A percentile compares a stretch with the other conserved stretches of the same genome.
phyloP scores from a whole-genome alignment of 176 grass and related monocot species.

The Rhynchospora tenuis region DNA sequence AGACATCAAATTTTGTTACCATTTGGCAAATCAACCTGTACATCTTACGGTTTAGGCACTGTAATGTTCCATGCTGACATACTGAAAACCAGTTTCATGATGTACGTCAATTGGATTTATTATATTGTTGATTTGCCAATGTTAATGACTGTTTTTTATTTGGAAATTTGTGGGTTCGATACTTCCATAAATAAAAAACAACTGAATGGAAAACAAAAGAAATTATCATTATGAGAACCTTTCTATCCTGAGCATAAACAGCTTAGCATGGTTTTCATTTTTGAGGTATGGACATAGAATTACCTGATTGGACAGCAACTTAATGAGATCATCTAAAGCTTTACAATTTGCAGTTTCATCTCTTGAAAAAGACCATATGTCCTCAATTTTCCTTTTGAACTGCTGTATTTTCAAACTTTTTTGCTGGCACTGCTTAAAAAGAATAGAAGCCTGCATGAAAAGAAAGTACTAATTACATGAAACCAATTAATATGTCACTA shows the following conservation, averaged over 20 bases:
- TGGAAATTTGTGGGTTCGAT: not conserved
- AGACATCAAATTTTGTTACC: not conserved
- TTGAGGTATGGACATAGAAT: not conserved
- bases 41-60: not conserved
- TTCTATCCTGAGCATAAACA: not conserved
- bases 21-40: not conserved
- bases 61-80: not conserved
- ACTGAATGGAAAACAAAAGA: not conserved
- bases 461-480: constrained; percentile 4
- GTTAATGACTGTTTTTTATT: not conserved
- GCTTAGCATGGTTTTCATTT: not conserved
- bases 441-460: constrained; percentile 48
- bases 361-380: constrained; percentile 59
- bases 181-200: not conserved
- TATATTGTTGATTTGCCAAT: not conserved
- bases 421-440: constrained; percentile 64
- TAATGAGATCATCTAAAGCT: constrained; percentile 81
- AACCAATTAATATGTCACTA: not conserved
- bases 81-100: not conserved
- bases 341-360: constrained; percentile 86
- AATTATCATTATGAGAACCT: not conserved
- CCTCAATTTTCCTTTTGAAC: constrained; percentile 77
- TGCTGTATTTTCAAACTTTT: constrained; percentile 69
- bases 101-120: not conserved
- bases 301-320: constrained; percentile 86